These are phyloP conservation scores for Vinca minor DNA, from an alignment of 257 asterid species.

Conservation along the genomic window DNA sequence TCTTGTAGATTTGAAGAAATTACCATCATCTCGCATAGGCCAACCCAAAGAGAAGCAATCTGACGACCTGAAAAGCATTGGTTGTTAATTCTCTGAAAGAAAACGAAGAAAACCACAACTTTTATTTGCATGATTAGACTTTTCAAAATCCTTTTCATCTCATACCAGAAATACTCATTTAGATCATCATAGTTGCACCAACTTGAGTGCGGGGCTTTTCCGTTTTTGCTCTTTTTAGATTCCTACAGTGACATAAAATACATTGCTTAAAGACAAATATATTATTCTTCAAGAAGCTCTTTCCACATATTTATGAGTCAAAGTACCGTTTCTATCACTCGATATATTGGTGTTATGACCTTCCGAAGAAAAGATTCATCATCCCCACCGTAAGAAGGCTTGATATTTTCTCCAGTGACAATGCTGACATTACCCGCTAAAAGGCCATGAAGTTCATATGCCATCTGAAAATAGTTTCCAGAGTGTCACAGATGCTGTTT, in stretches of 20 bases:
- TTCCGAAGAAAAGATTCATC: constrained; percentile 81
- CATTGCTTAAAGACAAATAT: constrained; percentile 12
- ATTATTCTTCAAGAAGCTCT: constrained; percentile 4
- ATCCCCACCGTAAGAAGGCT: constrained; percentile 97
- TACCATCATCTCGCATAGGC: constrained; percentile 98
- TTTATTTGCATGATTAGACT: constrained; percentile 2
- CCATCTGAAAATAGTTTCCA: constrained; percentile 56
- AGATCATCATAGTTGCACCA: constrained; percentile 99
- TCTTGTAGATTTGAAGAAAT: constrained; percentile 72
- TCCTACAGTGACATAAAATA: constrained; percentile 46
- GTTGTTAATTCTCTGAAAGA: constrained; percentile 18
- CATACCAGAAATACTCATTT: constrained; percentile 90
- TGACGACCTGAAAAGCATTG: constrained; percentile 52
- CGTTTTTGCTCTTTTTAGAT: constrained; percentile 62
- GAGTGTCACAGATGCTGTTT: not conserved
- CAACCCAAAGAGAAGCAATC: constrained; percentile 94
- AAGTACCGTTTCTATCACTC: constrained; percentile 79
- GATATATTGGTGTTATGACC: constrained; percentile 83
- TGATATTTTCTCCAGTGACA: constrained; percentile 96
- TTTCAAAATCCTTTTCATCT: constrained; percentile 2
- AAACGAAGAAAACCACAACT: constrained; percentile 10
- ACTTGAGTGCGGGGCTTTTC: constrained; percentile 78
- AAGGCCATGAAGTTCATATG: constrained; percentile 96
- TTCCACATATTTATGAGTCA: constrained; percentile 13
- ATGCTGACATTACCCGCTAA: constrained; percentile 98